Percentiles rank a stretch among this genome's conserved stretches.
These are phyloP conservation scores for Lachnellula suecica DNA, from an alignment of 2,329 filamentous ascomycete species.

Conservation along the genomic window DNA sequence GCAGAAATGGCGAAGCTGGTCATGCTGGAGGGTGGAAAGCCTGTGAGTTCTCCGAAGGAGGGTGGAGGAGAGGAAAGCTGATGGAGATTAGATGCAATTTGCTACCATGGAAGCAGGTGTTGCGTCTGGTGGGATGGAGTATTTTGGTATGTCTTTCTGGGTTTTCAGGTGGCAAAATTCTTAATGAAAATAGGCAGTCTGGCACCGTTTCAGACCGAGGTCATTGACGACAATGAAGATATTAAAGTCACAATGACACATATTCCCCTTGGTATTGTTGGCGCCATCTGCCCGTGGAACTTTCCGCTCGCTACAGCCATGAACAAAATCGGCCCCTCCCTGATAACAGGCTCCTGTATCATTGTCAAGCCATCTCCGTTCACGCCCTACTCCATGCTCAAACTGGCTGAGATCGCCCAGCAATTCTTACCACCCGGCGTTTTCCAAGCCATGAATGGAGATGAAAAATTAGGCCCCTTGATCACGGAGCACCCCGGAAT, in stretches of 20 bases:
- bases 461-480: slow-evolving; percentile 51
- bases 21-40: slow-evolving; percentile 52
- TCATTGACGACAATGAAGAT: slow-evolving; percentile 16
- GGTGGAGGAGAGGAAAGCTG: too few relatives aligned
- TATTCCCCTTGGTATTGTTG: slow-evolving; percentile 48
- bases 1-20: slow-evolving; percentile 44
- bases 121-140: slow-evolving; percentile 8
- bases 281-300: slow-evolving; percentile 62
- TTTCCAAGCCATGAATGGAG: slow-evolving; percentile 53
- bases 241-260: slow-evolving; percentile 42
- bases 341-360: slow-evolving; percentile 52
- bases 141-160: slow-evolving; percentile 2
- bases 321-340: slow-evolving; percentile 49
- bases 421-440: slow-evolving; percentile 54
- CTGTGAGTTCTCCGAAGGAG: too few relatives aligned
- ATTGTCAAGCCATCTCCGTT: slow-evolving; percentile 60
- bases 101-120: slow-evolving; percentile 9
- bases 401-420: slow-evolving; percentile 50
- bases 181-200: background rate
- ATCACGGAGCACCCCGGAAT: slow-evolving; percentile 55
- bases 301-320: slow-evolving; percentile 48
- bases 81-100: slow-evolving; percentile 24
- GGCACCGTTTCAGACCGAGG: slow-evolving; percentile 9
- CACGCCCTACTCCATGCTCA: slow-evolving; percentile 52
- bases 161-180: background rate